Conservation (phyloP, 768 basidiomycete species). For the Ramaria sp. region DNA sequence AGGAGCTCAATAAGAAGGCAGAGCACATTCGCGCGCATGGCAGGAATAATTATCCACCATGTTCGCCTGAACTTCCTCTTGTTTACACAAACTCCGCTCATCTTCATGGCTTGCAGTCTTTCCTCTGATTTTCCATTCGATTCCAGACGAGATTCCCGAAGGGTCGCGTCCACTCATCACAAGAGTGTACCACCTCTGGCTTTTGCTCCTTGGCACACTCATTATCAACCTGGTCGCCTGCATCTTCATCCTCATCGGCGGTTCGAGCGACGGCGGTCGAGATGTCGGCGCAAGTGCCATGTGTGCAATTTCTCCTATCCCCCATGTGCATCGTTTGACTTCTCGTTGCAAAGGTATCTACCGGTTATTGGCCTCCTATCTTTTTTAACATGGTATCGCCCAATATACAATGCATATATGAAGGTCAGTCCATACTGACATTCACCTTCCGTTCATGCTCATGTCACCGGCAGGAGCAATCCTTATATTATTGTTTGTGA, state of each 20-base stretch:
- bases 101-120: constrained; percentile 55
- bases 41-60: constrained; percentile 89
- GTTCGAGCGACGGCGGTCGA: constrained; percentile 61
- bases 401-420: constrained; percentile 96
- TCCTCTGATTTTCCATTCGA: constrained; percentile 91
- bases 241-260: constrained; percentile 73
- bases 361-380: constrained; percentile 67
- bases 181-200: constrained; percentile 88
- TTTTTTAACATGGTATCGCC: constrained; percentile 95
- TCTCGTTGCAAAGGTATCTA: constrained; percentile 46
- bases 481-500: constrained; percentile 79
- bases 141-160: constrained; percentile 81
- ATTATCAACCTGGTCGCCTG: constrained; percentile 86
- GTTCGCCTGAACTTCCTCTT: constrained; percentile 32
- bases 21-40: constrained; percentile 65
- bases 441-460: constrained; percentile 7
- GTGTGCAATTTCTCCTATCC: constrained; percentile 32
- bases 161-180: constrained; percentile 69
- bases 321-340: constrained; percentile 10
- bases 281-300: constrained; percentile 77
- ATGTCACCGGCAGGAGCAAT: constrained; percentile 58
- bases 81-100: constrained; percentile 14
- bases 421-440: constrained; percentile 45
- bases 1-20: constrained; percentile 56
- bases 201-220: constrained; percentile 72